Evolutionary conservation across 148 eudicot species (phyloP).

Genomic region (Cornus florida): DNA sequence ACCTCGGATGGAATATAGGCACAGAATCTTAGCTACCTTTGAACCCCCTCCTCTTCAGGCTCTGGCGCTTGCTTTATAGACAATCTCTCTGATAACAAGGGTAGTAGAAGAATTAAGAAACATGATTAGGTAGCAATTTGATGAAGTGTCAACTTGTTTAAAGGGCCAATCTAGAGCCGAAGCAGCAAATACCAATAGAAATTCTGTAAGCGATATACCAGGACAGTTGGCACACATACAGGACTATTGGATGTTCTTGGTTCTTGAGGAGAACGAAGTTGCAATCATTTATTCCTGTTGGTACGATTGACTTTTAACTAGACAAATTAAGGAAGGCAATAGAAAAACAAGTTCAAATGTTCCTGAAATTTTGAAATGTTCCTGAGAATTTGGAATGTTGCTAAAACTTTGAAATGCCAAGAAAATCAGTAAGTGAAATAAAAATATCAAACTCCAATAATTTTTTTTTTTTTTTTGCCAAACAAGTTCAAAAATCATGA

Average conservation of each 20-base stretch:
- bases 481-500: not conserved
- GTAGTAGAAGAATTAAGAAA: not conserved
- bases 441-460: not conserved
- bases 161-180: not conserved
- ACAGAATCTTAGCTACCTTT: not conserved
- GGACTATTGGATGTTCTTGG: not conserved
- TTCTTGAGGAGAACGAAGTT: not conserved
- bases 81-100: conserved; percentile 45
- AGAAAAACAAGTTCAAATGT: not conserved
- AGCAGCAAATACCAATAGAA: not conserved
- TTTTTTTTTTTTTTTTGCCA: no score
- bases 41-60: not conserved
- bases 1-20: not conserved
- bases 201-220: not conserved
- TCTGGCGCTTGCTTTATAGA: conserved; percentile 47
- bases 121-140: not conserved
- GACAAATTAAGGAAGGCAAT: no score
- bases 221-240: not conserved
- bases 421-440: not conserved
- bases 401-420: not conserved
- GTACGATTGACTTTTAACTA: no score
- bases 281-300: not conserved
- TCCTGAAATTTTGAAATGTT: not conserved
- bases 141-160: not conserved
- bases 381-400: not conserved